Base-by-base conservation (phyloP, 169 alveolate genomes). In the Fabrea salina region DNA sequence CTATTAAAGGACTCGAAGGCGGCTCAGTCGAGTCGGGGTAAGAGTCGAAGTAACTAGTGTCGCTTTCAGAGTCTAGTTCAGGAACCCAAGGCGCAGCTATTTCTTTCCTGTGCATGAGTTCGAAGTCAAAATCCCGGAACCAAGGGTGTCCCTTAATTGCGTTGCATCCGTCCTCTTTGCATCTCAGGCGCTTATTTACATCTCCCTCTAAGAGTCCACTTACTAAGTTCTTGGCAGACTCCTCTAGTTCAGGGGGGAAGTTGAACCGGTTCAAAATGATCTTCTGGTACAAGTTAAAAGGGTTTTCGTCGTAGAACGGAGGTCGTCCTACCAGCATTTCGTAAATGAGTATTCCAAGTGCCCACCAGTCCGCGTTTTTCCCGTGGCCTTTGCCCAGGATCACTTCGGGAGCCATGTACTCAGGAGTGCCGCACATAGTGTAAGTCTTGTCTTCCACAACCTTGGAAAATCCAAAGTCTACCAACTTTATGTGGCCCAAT, bases 71-170 rank as follows among this genome's bases (percentile, higher is more conserved):
- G 75, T 85, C 76, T 22, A 91, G 75, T 35, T 77, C 79, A 37
- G 97, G 97, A 35, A 84, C 80, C 95, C 93, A 93, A 25, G 96
- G 97, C n/a, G 97, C 88, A 6, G 93, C 86, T 30, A 87, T 80
- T 51, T 87, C 74, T 66, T 87, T 80, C 44, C 71, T 57, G 37
- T 75, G 72, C 2, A 90, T 91, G 25, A 43, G n/a, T 3, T 66
- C 81, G 95, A 96, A 93, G 71, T 91, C 95, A 0, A 90, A 91
- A 27, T 93, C 93, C 71, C 82, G 83, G 81, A 88, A 90, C 95
- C 78, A 67, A n/a, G 13, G 1, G 33, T 67, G 78, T 32, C 33
- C 44, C 27, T 43, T 67, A 1, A 43, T 13, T 0, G 39, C 41
- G n/a, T 43, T 44, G 8, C 27, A 16, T 1, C 43, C 78, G 13